Conservation (phyloP, 2,329 filamentous ascomycete genomes). For the Aspergillus pseudotamarii region DNA sequence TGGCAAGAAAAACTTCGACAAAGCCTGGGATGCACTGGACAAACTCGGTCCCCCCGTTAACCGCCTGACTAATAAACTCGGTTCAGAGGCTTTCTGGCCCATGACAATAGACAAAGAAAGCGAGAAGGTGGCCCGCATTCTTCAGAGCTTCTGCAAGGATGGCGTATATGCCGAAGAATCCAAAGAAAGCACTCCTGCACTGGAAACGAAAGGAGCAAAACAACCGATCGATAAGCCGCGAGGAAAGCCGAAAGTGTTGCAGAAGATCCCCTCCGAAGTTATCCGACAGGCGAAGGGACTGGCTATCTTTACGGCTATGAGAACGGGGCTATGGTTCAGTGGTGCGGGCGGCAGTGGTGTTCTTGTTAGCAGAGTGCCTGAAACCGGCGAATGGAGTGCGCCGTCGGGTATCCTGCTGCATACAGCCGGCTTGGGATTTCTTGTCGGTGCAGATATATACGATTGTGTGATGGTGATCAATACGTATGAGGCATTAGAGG, state of each 20-base stretch:
- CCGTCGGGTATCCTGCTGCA: conserved; percentile 88
- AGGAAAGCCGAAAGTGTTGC: conserved; percentile 65
- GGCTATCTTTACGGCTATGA: conserved; percentile 93
- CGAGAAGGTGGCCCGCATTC: conserved; percentile 85
- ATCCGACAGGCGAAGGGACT: conserved; percentile 87
- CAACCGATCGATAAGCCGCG: conserved; percentile 55
- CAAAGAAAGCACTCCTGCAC: conserved; percentile 36
- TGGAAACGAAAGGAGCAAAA: conserved; percentile 16
- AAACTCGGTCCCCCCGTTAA: conserved; percentile 77
- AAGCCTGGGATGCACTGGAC: conserved; percentile 67
- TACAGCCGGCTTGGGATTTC: conserved; percentile 82
- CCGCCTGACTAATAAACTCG: conserved; percentile 76
- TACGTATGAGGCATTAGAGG: conserved; percentile 76
- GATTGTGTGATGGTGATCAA: conserved; percentile 96
- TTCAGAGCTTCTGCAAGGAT: conserved; percentile 86
- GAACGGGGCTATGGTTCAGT: conserved; percentile 85
- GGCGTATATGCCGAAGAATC: conserved; percentile 67
- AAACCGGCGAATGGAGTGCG: conserved; percentile 85
- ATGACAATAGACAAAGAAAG: conserved; percentile 83
- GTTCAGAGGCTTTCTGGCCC: conserved; percentile 81
- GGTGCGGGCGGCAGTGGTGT: conserved; percentile 90
- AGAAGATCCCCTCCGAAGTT: conserved; percentile 83
- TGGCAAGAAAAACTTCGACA: conserved; percentile 70
- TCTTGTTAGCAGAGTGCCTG: conserved; percentile 74
- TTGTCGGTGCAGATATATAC: conserved; percentile 90